These are phyloP conservation scores for Rhynchospora breviuscula DNA, from an alignment of 176 grass and related monocot genomes.

Conservation along the genomic window DNA sequence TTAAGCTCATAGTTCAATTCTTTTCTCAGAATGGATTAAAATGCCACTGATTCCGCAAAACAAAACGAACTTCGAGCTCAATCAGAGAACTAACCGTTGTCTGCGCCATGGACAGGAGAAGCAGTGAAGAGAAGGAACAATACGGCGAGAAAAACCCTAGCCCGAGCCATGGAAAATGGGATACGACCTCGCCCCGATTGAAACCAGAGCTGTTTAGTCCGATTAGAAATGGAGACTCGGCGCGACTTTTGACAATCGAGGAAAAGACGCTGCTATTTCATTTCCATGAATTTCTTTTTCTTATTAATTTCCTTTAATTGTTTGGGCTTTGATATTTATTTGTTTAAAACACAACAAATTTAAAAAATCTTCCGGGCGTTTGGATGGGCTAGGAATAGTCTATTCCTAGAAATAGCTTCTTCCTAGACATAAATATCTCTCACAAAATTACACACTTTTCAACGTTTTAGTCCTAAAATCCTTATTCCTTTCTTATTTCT, in stretches of 20 bases:
- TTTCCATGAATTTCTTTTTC: not conserved
- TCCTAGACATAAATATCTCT: too few species aligned
- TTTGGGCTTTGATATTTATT: not conserved
- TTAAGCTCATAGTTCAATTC: not conserved
- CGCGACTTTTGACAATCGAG: slow-evolving; percentile 2
- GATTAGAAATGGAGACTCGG: slow-evolving; percentile 4
- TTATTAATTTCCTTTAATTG: not conserved
- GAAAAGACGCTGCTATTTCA: not conserved
- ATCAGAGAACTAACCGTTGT: slow-evolving; percentile 17
- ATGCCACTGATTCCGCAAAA: not conserved
- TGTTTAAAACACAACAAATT: not conserved
- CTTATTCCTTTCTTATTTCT: too few species aligned
- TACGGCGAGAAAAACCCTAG: slow-evolving; percentile 11
- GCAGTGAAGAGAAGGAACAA: not conserved
- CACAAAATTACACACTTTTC: too few species aligned
- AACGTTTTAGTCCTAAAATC: too few species aligned
- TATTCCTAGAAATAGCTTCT: too few species aligned
- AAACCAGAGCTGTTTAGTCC: not conserved
- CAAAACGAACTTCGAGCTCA: not conserved
- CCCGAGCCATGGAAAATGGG: not conserved
- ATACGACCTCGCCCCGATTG: not conserved
- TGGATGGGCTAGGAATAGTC: too few species aligned
- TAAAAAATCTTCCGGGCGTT: too few species aligned
- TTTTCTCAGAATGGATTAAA: not conserved
- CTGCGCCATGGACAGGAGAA: not conserved